Percentiles rank a stretch among this genome's conserved stretches.
Conservation (phyloP, 345 rosid species). For the Luvunga scandens region DNA sequence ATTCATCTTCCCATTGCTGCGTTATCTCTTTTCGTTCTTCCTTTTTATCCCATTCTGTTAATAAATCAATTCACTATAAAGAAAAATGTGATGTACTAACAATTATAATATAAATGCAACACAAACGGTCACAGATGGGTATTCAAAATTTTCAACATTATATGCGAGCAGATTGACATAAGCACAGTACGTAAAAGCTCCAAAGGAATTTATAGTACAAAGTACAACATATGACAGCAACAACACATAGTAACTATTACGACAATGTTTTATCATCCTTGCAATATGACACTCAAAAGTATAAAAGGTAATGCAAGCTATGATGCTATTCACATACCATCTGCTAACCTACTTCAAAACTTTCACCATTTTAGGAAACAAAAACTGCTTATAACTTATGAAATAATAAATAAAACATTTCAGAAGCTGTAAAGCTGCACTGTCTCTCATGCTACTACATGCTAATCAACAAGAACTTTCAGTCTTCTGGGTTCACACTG, state of each 20-base stretch:
- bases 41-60: slow-evolving; percentile 68
- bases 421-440: background rate
- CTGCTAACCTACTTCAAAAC: background rate
- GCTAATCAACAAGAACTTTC: background rate
- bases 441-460: background rate
- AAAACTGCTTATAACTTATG: background rate
- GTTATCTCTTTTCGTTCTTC: slow-evolving; percentile 69
- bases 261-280: background rate
- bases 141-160: background rate
- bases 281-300: background rate
- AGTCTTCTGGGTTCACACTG: background rate
- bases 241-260: background rate
- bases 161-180: background rate
- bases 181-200: background rate
- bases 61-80: background rate
- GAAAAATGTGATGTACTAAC: background rate
- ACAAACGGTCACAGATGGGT: background rate
- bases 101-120: background rate
- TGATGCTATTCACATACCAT: background rate
- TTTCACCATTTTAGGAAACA: background rate
- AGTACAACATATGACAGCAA: background rate
- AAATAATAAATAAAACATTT: background rate
- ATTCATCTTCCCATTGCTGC: slow-evolving; percentile 95
- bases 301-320: background rate
- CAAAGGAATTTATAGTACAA: background rate